Percentiles rank a stretch among this genome's conserved stretches.
Conservation (phyloP, 768 basidiomycete genomes). For the Termitomyces sp. region DNA sequence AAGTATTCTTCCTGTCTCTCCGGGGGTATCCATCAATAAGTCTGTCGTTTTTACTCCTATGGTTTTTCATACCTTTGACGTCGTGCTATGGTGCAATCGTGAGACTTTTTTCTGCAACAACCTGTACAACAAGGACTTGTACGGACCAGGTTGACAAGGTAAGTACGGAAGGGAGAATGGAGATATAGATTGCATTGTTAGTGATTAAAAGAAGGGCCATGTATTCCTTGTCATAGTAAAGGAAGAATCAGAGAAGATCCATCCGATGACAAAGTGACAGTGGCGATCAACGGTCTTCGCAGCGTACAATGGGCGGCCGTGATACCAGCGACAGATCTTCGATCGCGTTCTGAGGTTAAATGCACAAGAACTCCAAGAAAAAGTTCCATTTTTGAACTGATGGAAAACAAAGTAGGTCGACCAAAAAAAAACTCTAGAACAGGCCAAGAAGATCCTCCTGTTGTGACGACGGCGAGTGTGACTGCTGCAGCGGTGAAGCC, state of each 20-base stretch:
- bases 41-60: background rate
- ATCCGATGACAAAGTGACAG: background rate
- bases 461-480: conserved; percentile 26
- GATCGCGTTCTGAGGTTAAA: background rate
- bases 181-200: background rate
- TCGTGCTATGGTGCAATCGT: too few species aligned
- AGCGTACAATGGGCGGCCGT: background rate
- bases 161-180: background rate
- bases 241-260: background rate
- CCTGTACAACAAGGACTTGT: too few species aligned
- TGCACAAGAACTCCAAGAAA: background rate
- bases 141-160: background rate
- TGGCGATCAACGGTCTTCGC: background rate
- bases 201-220: background rate
- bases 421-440: conserved; percentile 29
- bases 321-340: background rate
- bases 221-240: background rate
- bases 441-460: conserved; percentile 49
- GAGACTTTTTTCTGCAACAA: too few species aligned
- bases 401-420: background rate
- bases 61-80: too few species aligned
- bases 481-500: conserved; percentile 16
- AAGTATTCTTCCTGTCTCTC: too few species aligned
- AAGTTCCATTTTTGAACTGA: background rate
- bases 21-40: too few species aligned